These are phyloP conservation scores for Kalanchoe fedtschenkoi DNA, from an alignment of 164 flowering plant species.

Conservation along the genomic window DNA sequence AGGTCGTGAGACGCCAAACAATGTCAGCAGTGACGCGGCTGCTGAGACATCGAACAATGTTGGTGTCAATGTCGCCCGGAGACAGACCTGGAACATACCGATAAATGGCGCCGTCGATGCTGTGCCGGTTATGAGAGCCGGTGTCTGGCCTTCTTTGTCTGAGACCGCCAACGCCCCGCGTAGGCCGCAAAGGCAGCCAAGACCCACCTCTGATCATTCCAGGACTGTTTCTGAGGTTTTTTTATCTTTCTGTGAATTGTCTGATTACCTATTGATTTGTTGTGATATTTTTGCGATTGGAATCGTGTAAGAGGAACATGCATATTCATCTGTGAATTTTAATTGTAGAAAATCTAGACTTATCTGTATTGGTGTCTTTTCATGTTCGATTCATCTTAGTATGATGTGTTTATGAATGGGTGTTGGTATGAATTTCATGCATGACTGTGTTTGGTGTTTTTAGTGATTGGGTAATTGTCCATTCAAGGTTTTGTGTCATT, in stretches of 20 bases:
- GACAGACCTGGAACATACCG: background rate
- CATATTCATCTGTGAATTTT: too few species aligned
- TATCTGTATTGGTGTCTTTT: background rate
- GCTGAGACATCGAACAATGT: background rate
- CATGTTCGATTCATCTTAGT: too few species aligned
- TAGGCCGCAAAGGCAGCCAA: too few species aligned
- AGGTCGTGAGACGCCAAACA: background rate
- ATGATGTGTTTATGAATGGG: background rate
- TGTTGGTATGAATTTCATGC: background rate
- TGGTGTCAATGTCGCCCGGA: background rate
- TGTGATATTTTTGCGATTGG: too few species aligned
- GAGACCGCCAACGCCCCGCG: background rate
- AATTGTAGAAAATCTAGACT: too few species aligned
- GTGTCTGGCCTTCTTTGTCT: constrained; percentile 2
- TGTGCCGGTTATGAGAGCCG: background rate
- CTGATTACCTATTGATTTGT: background rate
- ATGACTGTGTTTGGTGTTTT: background rate
- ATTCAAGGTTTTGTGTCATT: background rate
- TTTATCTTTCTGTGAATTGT: background rate
- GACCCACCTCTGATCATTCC: background rate
- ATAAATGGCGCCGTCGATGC: background rate
- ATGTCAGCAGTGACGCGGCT: background rate
- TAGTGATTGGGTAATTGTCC: background rate
- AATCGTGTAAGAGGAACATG: too few species aligned
- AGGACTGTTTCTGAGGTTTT: constrained; percentile 2